Base-by-base conservation (phyloP, 2,329 filamentous ascomycete genomes). In the Bipolaris cookei region DNA sequence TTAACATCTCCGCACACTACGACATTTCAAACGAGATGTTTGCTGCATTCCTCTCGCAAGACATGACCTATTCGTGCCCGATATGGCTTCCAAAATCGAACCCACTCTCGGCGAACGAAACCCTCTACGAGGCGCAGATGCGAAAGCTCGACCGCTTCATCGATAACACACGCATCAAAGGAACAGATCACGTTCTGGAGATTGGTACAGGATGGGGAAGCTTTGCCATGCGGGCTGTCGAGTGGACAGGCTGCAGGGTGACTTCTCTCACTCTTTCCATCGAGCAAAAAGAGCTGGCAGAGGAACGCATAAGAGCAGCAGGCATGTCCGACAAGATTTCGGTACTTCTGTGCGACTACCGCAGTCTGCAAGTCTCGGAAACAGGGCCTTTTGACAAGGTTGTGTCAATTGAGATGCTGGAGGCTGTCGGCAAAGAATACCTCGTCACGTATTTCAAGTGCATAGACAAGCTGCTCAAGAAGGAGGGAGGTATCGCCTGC, bases 11-110 rank as follows among this genome's bases (percentile, higher is more conserved):
- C 2, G 88, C 88, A 4, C 89, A 92, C 63, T 92, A 92, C 71
- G 89, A 92, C 66, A 89, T 91, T 60, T 88, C 85, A 62, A 91
- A 91, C 68, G 86, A 87, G 56, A 90, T 91, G 86, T 91, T 91
- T 66, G 86, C 87, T 5, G 87, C 88, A 0, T 91, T 91, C 63
- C 79, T 91, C 25, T 90, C 87, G 0, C 81, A 84, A n/a, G 89
- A 91, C 68, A 91, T 91, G 88, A 90, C 88, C 3, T 91, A 90
- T 66, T 90, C 87, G 0, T 90, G 88, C 69, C 85, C 88, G 2
- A 86, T 90, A 47, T 90, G 88, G 88, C 77, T 81, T 42, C 78
- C 76, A 0, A 76, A 72, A 34, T 77, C 77, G 10, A 77, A 80
- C 44, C 67, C 77, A 3, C 62, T 75, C 37, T 72, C 72, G n/a